Evolutionary conservation across 225 moss, liverwort and hornwort genomes (phyloP).

Genomic region (Bryum argenteum): DNA sequence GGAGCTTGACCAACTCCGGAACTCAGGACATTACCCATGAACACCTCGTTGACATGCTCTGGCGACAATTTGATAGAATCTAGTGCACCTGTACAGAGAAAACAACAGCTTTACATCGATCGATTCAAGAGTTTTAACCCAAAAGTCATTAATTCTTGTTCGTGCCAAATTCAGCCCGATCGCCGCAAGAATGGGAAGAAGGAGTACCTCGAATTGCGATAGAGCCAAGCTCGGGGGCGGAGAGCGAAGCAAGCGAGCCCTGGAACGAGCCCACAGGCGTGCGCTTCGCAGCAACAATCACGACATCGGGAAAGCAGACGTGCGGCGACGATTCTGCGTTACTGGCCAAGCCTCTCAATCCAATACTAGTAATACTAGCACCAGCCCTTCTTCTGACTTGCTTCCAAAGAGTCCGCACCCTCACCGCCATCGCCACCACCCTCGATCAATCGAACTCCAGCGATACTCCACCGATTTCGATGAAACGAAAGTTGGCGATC

Average conservation of each 20-base stretch:
- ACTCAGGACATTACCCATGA: slow-evolving; percentile 83
- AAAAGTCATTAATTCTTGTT: slow-evolving; percentile 7
- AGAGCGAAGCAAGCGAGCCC: slow-evolving; percentile 76
- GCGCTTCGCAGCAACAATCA: slow-evolving; percentile 89
- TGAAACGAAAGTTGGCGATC: not conserved
- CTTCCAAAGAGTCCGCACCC: slow-evolving; percentile 35
- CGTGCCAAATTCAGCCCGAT: not conserved
- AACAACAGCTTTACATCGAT: not conserved
- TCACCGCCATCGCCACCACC: slow-evolving; percentile 32
- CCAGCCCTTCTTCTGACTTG: slow-evolving; percentile 29
- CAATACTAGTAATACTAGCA: not conserved
- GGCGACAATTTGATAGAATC: slow-evolving; percentile 58
- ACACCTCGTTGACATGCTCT: slow-evolving; percentile 75
- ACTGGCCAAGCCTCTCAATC: slow-evolving; percentile 24
- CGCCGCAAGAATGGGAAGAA: not conserved
- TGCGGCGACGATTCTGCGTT: slow-evolving; percentile 18
- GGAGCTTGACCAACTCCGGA: slow-evolving; percentile 93
- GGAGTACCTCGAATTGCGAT: slow-evolving; percentile 72
- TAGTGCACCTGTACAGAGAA: slow-evolving; percentile 56
- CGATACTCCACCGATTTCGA: not conserved
- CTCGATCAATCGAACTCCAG: not conserved
- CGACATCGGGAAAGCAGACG: slow-evolving; percentile 57
- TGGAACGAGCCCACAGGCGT: slow-evolving; percentile 79
- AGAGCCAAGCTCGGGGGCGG: slow-evolving; percentile 80
- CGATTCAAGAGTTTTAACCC: not conserved